Conservation (phyloP, 768 basidiomycete species). For the Lentinula edodes region DNA sequence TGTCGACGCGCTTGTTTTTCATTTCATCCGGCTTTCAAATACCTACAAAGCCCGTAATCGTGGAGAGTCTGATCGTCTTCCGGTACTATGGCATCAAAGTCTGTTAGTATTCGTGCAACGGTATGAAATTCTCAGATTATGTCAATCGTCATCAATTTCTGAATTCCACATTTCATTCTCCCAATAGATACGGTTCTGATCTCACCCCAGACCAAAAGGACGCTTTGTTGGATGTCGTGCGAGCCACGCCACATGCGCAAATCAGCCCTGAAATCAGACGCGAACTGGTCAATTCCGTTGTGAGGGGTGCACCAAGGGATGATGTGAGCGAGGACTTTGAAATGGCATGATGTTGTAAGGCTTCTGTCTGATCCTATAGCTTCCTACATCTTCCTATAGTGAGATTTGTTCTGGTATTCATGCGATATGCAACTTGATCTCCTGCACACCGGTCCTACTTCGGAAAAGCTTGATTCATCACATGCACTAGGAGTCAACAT, state of each 20-base stretch:
- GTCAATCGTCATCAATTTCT: not conserved
- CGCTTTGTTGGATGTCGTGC: conserved; percentile 88
- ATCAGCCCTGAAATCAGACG: conserved; percentile 88
- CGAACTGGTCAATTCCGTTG: conserved; percentile 84
- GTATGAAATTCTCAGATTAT: conserved; percentile 32
- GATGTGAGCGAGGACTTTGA: conserved; percentile 61
- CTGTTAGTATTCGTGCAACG: conserved; percentile 91
- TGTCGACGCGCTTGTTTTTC: conserved; percentile 94
- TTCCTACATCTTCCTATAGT: too few relatives aligned
- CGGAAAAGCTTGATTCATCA: not conserved
- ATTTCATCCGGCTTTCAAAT: conserved; percentile 95
- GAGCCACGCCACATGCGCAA: conserved; percentile 79
- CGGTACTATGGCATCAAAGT: conserved; percentile 99
- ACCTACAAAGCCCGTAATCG: conserved; percentile 70
- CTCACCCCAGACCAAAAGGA: conserved; percentile 97
- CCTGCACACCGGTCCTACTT: too few relatives aligned
- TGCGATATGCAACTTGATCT: not conserved
- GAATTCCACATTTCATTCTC: not conserved
- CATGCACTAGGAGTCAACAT: not conserved
- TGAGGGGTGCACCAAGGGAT: conserved; percentile 72
- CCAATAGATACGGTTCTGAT: conserved; percentile 81
- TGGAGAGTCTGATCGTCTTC: conserved; percentile 74
- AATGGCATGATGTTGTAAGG: conserved; percentile 34
- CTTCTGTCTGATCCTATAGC: too few relatives aligned
- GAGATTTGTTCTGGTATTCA: not conserved